These are phyloP conservation scores for Pestalotiopsis sp. DNA, from an alignment of 2,329 filamentous ascomycete genomes.

Conservation along the genomic window DNA sequence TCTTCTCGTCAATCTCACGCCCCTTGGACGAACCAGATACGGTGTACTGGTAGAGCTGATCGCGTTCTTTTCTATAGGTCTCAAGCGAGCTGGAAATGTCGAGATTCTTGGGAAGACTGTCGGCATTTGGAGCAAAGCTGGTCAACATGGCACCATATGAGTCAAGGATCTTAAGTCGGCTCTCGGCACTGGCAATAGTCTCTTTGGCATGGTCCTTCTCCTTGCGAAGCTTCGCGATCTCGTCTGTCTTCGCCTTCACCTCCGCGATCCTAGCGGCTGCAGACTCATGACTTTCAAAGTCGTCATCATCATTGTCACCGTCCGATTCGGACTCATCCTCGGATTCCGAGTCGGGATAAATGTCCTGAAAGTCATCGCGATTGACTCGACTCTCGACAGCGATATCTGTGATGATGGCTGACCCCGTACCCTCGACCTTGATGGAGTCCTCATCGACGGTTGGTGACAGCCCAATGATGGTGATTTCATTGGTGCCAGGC, in stretches of 20 bases:
- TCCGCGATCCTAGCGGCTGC: constrained; percentile 28
- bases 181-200: constrained; percentile 34
- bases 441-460: constrained; percentile 58
- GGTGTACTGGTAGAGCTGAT: constrained; percentile 44
- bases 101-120: constrained; percentile 30
- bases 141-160: constrained; percentile 38
- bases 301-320: constrained; percentile 28
- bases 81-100: constrained; percentile 41
- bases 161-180: constrained; percentile 45
- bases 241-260: constrained; percentile 32
- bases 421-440: constrained; percentile 61
- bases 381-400: constrained; percentile 61
- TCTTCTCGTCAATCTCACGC: constrained; percentile 35
- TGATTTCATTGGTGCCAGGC: constrained; percentile 60
- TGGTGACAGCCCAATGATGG: constrained; percentile 56
- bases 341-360: constrained; percentile 51
- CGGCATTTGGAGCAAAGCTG: constrained; percentile 7
- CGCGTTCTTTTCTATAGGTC: constrained; percentile 45
- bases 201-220: constrained; percentile 34
- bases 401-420: constrained; percentile 64
- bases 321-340: constrained; percentile 28
- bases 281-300: neutral
- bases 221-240: constrained; percentile 33
- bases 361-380: constrained; percentile 54
- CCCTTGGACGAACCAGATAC: constrained; percentile 33